phyloP scores from a whole-genome alignment of 2,329 filamentous ascomycete species.

The Diaporthe amygdali region DNA sequence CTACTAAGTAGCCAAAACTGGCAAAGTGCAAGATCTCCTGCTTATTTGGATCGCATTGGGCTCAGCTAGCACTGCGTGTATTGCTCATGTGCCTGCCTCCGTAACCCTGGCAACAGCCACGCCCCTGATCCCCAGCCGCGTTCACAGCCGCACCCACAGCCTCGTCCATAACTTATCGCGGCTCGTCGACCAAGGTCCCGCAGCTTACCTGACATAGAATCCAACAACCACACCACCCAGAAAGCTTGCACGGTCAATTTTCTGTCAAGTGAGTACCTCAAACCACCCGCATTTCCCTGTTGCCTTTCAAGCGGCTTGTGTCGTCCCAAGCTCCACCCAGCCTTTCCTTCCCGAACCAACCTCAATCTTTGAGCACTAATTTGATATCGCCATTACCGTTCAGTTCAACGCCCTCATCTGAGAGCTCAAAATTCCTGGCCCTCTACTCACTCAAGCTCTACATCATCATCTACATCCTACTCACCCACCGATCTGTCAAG shows the following conservation, averaged over 20 bases:
- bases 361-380: neutral
- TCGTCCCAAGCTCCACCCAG: neutral
- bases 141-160: neutral
- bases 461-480: neutral
- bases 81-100: no score
- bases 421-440: neutral
- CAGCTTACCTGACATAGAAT: no score
- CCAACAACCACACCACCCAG: no score
- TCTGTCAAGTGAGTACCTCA: neutral
- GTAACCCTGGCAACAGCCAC: neutral
- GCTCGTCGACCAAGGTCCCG: no score
- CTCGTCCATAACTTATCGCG: no score
- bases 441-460: neutral
- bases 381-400: neutral
- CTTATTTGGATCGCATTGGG: no score
- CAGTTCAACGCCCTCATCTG: neutral
- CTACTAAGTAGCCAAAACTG: no score
- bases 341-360: neutral
- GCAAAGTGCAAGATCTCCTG: no score
- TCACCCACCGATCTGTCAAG: neutral
- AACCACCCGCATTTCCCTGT: no score
- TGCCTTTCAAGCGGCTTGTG: neutral
- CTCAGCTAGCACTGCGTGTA: no score
- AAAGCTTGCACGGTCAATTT: neutral
- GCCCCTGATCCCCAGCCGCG: neutral